Evolutionary conservation across 495 filamentous ascomycete species (phyloP).

Genomic region (Hypoxylon fragiforme): DNA sequence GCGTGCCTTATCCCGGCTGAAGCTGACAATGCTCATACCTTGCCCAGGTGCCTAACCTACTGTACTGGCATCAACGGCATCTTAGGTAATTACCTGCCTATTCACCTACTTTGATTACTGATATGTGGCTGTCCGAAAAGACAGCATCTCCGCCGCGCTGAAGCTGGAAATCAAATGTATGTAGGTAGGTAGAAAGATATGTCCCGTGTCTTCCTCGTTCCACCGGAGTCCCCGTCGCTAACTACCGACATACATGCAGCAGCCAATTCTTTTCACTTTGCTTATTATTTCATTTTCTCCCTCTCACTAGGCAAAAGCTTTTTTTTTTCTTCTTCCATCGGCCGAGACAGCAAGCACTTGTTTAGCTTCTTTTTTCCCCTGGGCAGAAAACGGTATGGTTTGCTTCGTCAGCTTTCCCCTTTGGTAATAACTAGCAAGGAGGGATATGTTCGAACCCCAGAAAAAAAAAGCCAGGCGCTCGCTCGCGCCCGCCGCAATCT

Average conservation of each 20-base stretch:
- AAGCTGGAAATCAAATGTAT: too few relatives aligned
- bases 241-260: neutral
- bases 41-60: too few relatives aligned
- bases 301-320: neutral
- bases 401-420: constrained; percentile 5
- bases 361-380: neutral
- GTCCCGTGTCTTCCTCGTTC: neutral
- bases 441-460: constrained; percentile 1
- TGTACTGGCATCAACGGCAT: too few relatives aligned
- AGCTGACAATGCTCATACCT: neutral
- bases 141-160: neutral
- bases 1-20: neutral
- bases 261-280: neutral
- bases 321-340: neutral
- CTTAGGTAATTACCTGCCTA: too few relatives aligned
- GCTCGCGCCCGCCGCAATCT: neutral
- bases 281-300: neutral
- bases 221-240: constrained; percentile 1
- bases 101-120: neutral
- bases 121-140: neutral
- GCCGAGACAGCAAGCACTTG: constrained; percentile 13
- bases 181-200: too few relatives aligned
- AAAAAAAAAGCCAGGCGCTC: constrained; percentile 9
- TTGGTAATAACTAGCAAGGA: too few relatives aligned
- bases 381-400: neutral